Evolutionary conservation across 163 green algal species (phyloP), one percentile per base, ranked within the genome.

Genomic region (Chlorella variabilis): DNA sequence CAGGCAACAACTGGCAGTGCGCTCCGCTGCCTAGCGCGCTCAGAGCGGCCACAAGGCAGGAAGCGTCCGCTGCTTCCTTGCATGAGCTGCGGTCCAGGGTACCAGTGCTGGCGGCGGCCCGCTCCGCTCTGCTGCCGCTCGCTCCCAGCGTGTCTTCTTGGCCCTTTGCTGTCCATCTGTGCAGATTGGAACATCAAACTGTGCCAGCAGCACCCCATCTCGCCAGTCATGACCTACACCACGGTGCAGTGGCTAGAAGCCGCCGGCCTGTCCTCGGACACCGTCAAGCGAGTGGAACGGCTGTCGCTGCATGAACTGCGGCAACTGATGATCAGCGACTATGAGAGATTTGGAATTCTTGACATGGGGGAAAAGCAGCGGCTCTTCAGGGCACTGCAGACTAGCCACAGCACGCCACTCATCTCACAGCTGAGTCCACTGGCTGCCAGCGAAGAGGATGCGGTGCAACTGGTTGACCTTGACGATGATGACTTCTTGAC

Each of bases 351-450:
- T 62, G 93, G 93, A 11, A 80, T 96, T 1, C 75, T 70, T 3
- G 86, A 91, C 42, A 84, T 93, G 80, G 77, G 84, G 13, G 91
- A 95, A 84, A 95, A 94, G 74, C 93, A 95, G 77, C 75, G 70
- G 48, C 85, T 96, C 8, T 95, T 94, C 74, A 78, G 87, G 1
- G 84, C 93, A 25, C 90, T 95, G 38, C 92, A 95, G 81, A n/a
- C 59, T 8, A 21, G 31, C 9, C 13, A 25, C 34, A 31, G 83
- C 15, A 34, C 54, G 48, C 33, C 73, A 39, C 54, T 6, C 48
- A 58, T 33, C 48, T 82, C 5, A 76, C 76, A 23, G 58, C 76
- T 0, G 39, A 82, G 34, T 11, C 39, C 56, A 85, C 61, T 54
- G 31, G 33, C 13, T 58, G 73, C 54, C 66, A 51, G 56, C 15